These are phyloP conservation scores for Cytidiella melzeri DNA, from an alignment of 768 basidiomycete species.

Conservation along the genomic window DNA sequence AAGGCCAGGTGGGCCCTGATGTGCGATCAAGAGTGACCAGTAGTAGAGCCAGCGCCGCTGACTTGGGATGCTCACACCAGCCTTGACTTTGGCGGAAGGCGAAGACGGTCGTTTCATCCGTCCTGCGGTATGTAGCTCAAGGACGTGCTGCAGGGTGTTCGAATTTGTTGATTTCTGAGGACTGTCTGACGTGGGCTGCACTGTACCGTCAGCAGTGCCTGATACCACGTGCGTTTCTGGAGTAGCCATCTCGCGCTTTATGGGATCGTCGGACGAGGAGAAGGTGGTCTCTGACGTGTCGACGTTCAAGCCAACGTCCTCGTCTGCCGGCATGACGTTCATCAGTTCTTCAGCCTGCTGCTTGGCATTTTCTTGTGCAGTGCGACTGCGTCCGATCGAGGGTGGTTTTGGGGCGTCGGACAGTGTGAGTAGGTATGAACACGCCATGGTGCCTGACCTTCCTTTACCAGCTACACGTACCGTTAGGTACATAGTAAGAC, in stretches of 20 bases:
- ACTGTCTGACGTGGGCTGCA: background rate
- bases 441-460: constrained; percentile 80
- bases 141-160: constrained; percentile 41
- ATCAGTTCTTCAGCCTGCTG: constrained; percentile 44
- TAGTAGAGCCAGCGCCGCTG: constrained; percentile 77
- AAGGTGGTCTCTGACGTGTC: background rate
- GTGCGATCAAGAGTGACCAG: constrained; percentile 61
- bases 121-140: constrained; percentile 62
- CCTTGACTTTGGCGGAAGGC: constrained; percentile 25
- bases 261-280: constrained; percentile 10
- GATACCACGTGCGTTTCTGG: too few relatives aligned
- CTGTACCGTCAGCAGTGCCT: background rate
- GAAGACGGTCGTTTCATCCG: constrained; percentile 51
- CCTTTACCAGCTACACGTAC: constrained; percentile 63
- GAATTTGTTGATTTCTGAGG: background rate
- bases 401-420: constrained; percentile 42
- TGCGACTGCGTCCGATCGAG: constrained; percentile 39
- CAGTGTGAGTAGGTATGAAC: constrained; percentile 69
- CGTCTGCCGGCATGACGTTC: constrained; percentile 40
- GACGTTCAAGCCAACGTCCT: constrained; percentile 16
- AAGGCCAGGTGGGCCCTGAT: constrained; percentile 46
- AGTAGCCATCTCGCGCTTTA: constrained; percentile 16
- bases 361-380: constrained; percentile 42
- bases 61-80: constrained; percentile 75
- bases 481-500: background rate